Base-by-base conservation (phyloP, 495 filamentous ascomycete genomes). In the Immersiella caudata region DNA sequence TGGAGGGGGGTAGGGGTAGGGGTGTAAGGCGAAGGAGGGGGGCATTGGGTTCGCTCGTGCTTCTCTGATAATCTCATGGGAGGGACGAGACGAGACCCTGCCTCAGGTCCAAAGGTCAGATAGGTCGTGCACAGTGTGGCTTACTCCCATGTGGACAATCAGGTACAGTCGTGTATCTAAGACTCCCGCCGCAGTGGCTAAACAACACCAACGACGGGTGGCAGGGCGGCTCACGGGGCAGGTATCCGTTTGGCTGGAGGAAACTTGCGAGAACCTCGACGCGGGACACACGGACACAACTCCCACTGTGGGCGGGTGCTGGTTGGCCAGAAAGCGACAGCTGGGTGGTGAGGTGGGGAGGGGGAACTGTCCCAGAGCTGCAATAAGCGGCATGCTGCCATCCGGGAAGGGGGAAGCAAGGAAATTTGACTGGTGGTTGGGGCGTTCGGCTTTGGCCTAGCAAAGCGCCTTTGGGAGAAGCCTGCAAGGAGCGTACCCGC, bases 311-410 rank as follows among this genome's bases (percentile, higher is more conserved):
- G 67, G 60, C 63, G 62, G 40, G 3, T 20, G 58, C 60, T 74
- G 72, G 73, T 76, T 76, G 75, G 75, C 73, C 67, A 59, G 54
- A 46, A 62, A 67, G 58, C 67, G 66, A 59, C 46, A 26, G 51
- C 33, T 21, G 54, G 27, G 71, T 60, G 26, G 60, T 66, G 54
- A 40, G 27, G 71, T 60, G 26, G 60, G 60, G 54, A 40, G 52
- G 50, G 63, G 25, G 25, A 55, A 20, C 33, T 21, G 62, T 56
- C 62, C 58, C 46, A 27, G 60, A 29, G 54, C 35, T 67, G 36
- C 55, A 62, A 57, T 70, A 72, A 69, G 67, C 70, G 67, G 70
- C 70, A 72, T 69, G 70, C 69, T 62, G 54, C 60, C 59, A 56
- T 14, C 40, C 40, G 57, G 27, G 46, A 57, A 49, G 46, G 60